Percentiles rank a stretch among this genome's conserved stretches.
Conservation (phyloP, 2,329 filamentous ascomycete species). For the Stachybotrys elegans region DNA sequence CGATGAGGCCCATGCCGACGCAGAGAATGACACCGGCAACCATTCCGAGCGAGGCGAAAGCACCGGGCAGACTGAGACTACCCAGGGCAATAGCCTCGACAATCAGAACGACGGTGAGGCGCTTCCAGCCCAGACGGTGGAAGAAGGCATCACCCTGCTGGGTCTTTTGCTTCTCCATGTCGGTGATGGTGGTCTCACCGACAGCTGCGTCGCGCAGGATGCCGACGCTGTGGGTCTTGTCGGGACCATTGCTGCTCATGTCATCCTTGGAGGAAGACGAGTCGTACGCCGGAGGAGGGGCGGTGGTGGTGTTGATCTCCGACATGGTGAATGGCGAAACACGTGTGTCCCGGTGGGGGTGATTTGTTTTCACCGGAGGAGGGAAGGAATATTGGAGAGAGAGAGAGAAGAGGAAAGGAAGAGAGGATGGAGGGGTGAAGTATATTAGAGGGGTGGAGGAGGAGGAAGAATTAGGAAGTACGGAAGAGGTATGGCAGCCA, state of each 20-base stretch:
- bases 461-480: neutral
- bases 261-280: neutral
- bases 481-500: neutral
- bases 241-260: neutral
- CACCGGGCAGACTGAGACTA: slow-evolving; percentile 38
- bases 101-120: slow-evolving; percentile 42
- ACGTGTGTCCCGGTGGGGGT: neutral
- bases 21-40: slow-evolving; percentile 29
- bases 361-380: neutral
- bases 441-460: neutral
- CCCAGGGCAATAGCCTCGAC: slow-evolving; percentile 49
- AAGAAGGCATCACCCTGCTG: slow-evolving; percentile 34
- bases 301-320: neutral
- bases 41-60: slow-evolving; percentile 34
- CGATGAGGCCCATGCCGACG: slow-evolving; percentile 27
- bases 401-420: neutral
- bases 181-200: neutral
- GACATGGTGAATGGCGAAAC: neutral
- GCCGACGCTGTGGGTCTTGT: neutral
- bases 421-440: neutral
- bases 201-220: neutral
- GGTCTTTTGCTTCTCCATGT: slow-evolving; percentile 24
- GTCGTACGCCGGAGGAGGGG: neutral
- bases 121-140: slow-evolving; percentile 44
- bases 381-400: neutral